Conservation (phyloP, 345 rosid genomes). For the Luvunga scandens region DNA sequence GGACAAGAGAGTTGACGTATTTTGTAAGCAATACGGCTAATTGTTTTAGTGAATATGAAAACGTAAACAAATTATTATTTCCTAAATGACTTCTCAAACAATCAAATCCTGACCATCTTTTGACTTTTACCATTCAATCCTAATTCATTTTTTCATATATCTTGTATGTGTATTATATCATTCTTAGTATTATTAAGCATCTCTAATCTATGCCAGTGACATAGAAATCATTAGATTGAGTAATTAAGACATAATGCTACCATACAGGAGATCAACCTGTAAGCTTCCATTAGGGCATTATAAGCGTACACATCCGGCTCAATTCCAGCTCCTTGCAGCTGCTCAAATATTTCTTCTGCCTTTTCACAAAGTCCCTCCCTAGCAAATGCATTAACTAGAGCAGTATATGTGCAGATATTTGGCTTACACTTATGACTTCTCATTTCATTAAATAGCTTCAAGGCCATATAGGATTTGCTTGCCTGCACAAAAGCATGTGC, state of each 20-base stretch:
- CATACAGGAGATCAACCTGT: conserved; percentile 46
- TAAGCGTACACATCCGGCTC: conserved; percentile 92
- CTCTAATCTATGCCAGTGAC: not conserved
- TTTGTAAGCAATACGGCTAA: too few species aligned
- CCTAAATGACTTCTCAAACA: not conserved
- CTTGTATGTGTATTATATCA: not conserved
- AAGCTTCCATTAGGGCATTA: conserved; percentile 92
- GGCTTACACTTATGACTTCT: conserved; percentile 71
- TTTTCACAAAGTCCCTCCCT: conserved; percentile 94
- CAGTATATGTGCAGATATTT: conserved; percentile 86
- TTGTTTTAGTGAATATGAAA: not conserved
- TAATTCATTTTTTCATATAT: not conserved
- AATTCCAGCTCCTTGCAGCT: conserved; percentile 76
- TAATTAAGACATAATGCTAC: not conserved
- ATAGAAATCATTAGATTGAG: too few species aligned
- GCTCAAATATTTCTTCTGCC: conserved; percentile 93
- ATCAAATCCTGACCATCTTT: not conserved
- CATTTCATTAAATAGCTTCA: conserved; percentile 82
- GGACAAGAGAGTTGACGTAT: conserved; percentile 8
- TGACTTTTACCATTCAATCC: not conserved
- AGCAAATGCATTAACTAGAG: conserved; percentile 86
- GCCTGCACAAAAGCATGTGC: conserved; percentile 45
- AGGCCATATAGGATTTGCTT: conserved; percentile 73
- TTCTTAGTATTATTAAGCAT: not conserved
- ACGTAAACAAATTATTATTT: not conserved